Conservation (phyloP, 139 green algal species). For the Chlamydomonas urium region DNA sequence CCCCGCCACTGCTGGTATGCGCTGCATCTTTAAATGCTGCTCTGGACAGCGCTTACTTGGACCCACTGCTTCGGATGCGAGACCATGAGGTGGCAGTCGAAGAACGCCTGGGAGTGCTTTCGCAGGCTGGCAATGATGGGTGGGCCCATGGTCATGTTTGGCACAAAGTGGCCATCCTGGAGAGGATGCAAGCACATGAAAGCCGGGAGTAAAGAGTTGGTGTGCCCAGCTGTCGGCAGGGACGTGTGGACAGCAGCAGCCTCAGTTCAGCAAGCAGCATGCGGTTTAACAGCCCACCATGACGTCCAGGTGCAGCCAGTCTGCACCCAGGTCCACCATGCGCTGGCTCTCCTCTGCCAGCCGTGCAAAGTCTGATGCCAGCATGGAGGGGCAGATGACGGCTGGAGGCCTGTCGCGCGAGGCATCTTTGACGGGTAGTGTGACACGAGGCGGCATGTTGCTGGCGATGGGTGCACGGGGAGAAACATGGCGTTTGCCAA, state of each 20-base stretch:
- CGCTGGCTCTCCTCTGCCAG: conserved; percentile 74
- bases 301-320: conserved; percentile 71
- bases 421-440: not conserved
- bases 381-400: conserved; percentile 78
- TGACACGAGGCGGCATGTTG: not conserved
- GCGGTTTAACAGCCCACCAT: conserved; percentile 50
- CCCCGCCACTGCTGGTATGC: not conserved
- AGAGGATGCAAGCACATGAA: not conserved
- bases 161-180: conserved; percentile 89
- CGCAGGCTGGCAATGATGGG: conserved; percentile 78
- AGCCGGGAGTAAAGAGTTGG: too few relatives aligned
- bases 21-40: not conserved
- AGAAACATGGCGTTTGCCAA: too few relatives aligned
- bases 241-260: too few relatives aligned
- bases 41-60: conserved; percentile 23
- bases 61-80: conserved; percentile 66
- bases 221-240: too few relatives aligned
- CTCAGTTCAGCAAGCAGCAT: too few relatives aligned
- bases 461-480: too few relatives aligned
- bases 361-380: conserved; percentile 81
- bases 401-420: conserved; percentile 26
- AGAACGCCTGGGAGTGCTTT: conserved; percentile 73
- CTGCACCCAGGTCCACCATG: conserved; percentile 70
- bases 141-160: conserved; percentile 88
- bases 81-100: conserved; percentile 87